These are phyloP conservation scores for Spathaspora girioi DNA, from an alignment of 805 yeast genomes.

Conservation along the genomic window DNA sequence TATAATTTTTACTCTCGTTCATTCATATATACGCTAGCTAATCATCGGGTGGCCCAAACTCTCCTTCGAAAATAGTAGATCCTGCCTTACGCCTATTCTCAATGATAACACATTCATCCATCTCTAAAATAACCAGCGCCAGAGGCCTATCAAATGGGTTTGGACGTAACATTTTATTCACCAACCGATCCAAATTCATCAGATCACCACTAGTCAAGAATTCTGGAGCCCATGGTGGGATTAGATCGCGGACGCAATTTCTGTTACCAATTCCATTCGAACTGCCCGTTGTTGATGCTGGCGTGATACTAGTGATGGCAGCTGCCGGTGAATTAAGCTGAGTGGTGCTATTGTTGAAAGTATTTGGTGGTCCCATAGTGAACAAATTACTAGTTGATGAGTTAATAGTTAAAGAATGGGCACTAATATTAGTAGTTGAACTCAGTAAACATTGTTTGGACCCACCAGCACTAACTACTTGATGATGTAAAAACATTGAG, in stretches of 20 bases:
- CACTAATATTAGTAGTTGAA: neutral
- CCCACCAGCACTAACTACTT: conserved; percentile 19
- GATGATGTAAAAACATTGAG: conserved; percentile 38
- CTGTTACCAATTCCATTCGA: neutral
- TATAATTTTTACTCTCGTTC: neutral
- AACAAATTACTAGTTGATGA: conserved; percentile 4
- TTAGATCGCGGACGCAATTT: conserved; percentile 16
- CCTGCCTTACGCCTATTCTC: conserved; percentile 84
- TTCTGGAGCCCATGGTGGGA: conserved; percentile 86
- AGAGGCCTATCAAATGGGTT: conserved; percentile 78
- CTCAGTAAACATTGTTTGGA: neutral
- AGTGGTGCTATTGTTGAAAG: neutral
- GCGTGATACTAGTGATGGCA: neutral
- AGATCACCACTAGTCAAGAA: conserved; percentile 61
- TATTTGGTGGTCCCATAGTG: neutral
- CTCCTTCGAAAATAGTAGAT: conserved; percentile 93
- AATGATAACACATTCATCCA: conserved; percentile 72
- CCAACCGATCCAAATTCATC: conserved; percentile 68
- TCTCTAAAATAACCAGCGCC: conserved; percentile 63
- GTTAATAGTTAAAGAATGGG: neutral
- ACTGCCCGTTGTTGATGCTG: neutral
- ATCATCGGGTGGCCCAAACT: conserved; percentile 67
- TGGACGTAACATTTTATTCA: conserved; percentile 87
- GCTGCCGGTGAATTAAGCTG: neutral
- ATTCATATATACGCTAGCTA: conserved; percentile 1